Conservation (phyloP, 2,329 filamentous ascomycete genomes). For the Cladosporium oxysporum region DNA sequence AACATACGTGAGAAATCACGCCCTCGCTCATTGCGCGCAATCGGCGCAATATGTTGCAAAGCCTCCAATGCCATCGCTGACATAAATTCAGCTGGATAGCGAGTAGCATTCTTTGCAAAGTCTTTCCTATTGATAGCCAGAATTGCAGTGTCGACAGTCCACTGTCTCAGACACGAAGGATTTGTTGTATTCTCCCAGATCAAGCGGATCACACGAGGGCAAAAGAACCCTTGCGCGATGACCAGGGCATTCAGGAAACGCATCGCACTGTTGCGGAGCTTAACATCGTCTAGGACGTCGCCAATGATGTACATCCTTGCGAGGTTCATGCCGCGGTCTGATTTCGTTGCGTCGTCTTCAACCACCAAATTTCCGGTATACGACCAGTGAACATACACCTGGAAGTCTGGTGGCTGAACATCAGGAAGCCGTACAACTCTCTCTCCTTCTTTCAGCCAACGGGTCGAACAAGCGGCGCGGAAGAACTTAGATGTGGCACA, state of each 20-base stretch:
- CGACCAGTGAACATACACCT: slow-evolving; percentile 23
- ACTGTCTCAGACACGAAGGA: not conserved
- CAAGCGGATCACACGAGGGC: not conserved
- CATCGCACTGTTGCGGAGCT: not conserved
- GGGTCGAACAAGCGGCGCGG: slow-evolving; percentile 17
- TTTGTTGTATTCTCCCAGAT: not conserved
- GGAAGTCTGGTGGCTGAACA: slow-evolving; percentile 15
- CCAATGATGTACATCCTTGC: not conserved
- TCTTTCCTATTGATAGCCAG: not conserved
- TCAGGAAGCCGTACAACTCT: slow-evolving; percentile 22
- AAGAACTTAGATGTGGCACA: slow-evolving; percentile 24
- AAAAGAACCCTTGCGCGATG: not conserved
- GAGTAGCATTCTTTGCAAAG: not conserved
- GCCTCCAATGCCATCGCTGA: not conserved
- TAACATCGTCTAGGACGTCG: not conserved
- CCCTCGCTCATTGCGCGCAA: not conserved
- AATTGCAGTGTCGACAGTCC: not conserved
- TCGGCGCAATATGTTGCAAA: not conserved
- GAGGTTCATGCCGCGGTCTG: not conserved
- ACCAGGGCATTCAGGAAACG: not conserved
- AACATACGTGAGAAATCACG: not conserved
- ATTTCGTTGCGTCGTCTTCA: not conserved
- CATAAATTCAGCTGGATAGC: not conserved
- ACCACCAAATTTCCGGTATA: slow-evolving; percentile 3
- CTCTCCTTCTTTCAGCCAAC: slow-evolving; percentile 22